Evolutionary conservation across 78 protist species (phyloP).

Genomic region (Dictyostelium purpureum): DNA sequence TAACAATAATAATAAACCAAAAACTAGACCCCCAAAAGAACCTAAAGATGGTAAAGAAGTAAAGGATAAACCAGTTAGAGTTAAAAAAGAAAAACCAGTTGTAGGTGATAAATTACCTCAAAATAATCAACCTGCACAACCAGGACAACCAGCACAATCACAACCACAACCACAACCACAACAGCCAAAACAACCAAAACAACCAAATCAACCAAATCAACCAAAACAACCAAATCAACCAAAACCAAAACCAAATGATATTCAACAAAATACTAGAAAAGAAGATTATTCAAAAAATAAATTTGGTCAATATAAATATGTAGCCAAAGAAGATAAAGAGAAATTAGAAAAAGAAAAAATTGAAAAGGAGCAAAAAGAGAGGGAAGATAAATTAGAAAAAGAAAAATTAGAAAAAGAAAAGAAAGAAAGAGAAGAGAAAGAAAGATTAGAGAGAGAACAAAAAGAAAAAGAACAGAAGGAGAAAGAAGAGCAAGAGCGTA

Average conservation of each 20-base stretch:
- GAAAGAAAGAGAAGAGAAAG: slow-evolving; percentile 8
- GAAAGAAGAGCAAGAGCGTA: slow-evolving; percentile 12
- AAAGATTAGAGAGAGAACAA: neutral
- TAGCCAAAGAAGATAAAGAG: neutral
- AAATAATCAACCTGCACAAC: neutral
- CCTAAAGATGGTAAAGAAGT: too few species aligned
- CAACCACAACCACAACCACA: neutral
- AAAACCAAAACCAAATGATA: neutral
- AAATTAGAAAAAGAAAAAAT: slow-evolving; percentile 8
- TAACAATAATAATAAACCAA: neutral
- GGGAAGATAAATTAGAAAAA: neutral
- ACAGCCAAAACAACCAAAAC: neutral
- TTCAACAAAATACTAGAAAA: neutral
- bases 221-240: neutral
- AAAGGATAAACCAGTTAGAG: too few species aligned
- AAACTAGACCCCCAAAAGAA: neutral
- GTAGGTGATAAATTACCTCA: too few species aligned
- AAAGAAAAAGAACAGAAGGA: neutral
- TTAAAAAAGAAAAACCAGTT: slow-evolving; percentile 16
- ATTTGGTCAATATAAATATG: too few species aligned
- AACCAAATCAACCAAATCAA: slow-evolving; percentile 3
- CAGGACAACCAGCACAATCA: neutral
- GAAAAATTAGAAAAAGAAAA: neutral
- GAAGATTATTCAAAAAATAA: too few species aligned
- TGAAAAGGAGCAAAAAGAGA: neutral